Base-by-base conservation (phyloP, 2,329 filamentous ascomycete genomes). In the Elsinoe fawcettii region DNA sequence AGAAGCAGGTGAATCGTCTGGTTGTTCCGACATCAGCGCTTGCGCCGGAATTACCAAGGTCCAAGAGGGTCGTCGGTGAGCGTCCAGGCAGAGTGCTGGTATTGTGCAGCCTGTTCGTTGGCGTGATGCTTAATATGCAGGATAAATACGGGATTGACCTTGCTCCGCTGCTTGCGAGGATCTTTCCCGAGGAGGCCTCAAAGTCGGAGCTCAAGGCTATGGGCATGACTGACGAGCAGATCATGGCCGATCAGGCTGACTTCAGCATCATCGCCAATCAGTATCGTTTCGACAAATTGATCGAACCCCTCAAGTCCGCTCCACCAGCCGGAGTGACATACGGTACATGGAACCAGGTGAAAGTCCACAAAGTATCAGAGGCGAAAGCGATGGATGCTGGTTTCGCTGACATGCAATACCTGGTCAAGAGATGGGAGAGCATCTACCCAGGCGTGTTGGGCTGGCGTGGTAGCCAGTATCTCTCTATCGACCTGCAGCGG, bases 71-170 rank as follows among this genome's bases (percentile, higher is more conserved):
- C 5, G 30, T 9, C 9, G n/a, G 2, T 7, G 11, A 3, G 14
- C 41, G 32, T 25, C 9, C 49, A 1, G 32, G 32, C 1, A 37
- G 27, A 20, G 37, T 55, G 2, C 23, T 44, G 14, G 54, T 56
- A 7, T 20, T 9, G 41, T 18, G 41, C 27, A 56, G 54, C 30
- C 20, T 56, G 14, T 56, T 56, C 14, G 54, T 47, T 14, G 39
- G 41, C 2, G 54, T 49, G 18, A 43, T 56, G 39, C 20, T 56
- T 22, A 56, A 56, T 14, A 56, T 56, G 2, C 37, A 49, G 23
- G 12, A 41, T n/a, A 32, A 39, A 25, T 56, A 56, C n/a, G 54
- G 54, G 12, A 22, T 49, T 6, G 30, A 56, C 6, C 25, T 56
- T 25, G 32, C 14, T 23, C 3, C 18, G 6, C 11, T 37, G 8